Conservation (phyloP, 2,329 filamentous ascomycete genomes). For the Paecilomyces sp. region DNA sequence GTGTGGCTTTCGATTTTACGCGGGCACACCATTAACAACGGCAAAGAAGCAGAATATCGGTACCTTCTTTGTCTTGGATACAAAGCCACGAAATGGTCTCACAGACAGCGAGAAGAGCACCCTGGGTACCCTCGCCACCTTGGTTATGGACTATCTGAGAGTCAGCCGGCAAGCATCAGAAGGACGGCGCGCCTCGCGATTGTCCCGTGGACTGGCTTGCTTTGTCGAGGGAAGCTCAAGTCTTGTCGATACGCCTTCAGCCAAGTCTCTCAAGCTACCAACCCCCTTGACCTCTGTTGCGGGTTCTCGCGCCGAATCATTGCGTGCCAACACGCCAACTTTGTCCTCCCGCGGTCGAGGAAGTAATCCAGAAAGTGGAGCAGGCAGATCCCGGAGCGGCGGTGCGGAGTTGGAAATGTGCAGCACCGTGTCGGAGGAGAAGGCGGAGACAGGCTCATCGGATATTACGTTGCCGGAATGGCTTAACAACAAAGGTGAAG, state of each 20-base stretch:
- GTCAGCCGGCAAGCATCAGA: conserved; percentile 45
- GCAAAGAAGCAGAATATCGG: conserved; percentile 53
- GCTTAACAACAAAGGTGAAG: conserved; percentile 20
- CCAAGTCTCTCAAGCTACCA: conserved; percentile 12
- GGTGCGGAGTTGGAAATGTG: conserved; percentile 15
- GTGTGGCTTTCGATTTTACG: conserved; percentile 44
- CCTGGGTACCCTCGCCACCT: conserved; percentile 49
- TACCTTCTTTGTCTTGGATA: conserved; percentile 53
- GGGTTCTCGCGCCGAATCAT: background rate
- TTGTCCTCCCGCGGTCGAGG: conserved; percentile 2
- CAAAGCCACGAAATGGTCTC: conserved; percentile 46
- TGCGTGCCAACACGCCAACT: background rate
- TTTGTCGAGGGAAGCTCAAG: conserved; percentile 48
- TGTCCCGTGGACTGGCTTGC: conserved; percentile 48
- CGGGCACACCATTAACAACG: conserved; percentile 55
- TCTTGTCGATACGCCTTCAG: conserved; percentile 23
- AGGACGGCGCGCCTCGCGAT: conserved; percentile 47
- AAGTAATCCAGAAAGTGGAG: conserved; percentile 5
- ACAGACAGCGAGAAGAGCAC: conserved; percentile 35
- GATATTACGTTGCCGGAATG: conserved; percentile 23
- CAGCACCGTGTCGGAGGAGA: conserved; percentile 20
- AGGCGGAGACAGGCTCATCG: conserved; percentile 20
- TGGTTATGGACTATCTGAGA: conserved; percentile 56
- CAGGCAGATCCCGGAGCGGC: conserved; percentile 18
- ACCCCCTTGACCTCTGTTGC: background rate